Conservation (phyloP, 2,329 filamentous ascomycete genomes). For the Seiridium unicorne region DNA sequence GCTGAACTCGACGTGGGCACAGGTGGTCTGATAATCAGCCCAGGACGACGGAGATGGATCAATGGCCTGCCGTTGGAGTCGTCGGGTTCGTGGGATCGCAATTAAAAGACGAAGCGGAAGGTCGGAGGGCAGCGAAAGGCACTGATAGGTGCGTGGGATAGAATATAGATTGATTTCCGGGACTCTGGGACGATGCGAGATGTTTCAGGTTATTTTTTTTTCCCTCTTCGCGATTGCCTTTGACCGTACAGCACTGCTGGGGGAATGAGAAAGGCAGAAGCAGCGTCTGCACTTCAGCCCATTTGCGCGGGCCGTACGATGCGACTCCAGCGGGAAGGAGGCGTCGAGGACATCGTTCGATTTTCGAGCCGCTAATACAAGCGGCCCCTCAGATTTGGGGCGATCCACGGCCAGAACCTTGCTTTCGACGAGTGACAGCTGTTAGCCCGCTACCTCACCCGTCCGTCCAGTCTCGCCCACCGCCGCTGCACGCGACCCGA, state of each 20-base stretch:
- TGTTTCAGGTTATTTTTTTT: neutral
- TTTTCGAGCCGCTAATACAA: slow-evolving; percentile 5
- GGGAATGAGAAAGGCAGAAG: too few species aligned
- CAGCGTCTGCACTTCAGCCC: neutral
- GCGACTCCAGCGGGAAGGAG: slow-evolving; percentile 3
- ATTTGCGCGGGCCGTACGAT: slow-evolving; percentile 1
- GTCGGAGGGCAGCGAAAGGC: neutral
- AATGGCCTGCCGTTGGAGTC: neutral
- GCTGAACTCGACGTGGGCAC: neutral
- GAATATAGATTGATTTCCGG: neutral
- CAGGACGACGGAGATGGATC: slow-evolving; percentile 6
- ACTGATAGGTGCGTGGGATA: neutral
- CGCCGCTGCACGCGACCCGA: too few species aligned
- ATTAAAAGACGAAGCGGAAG: neutral
- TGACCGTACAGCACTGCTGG: too few species aligned
- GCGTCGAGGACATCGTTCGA: slow-evolving; percentile 5
- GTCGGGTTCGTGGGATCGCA: neutral
- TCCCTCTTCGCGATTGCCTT: neutral
- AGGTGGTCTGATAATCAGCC: slow-evolving; percentile 13
- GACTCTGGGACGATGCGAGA: neutral
- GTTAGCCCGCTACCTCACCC: neutral
- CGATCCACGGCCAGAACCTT: neutral
- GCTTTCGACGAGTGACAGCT: neutral
- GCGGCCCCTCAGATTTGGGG: slow-evolving; percentile 4
- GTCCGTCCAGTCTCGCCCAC: neutral